A percentile compares a stretch with the other conserved stretches of the same genome.
Evolutionary conservation across 2,329 filamentous ascomycete genomes (phyloP).

Genomic region (Penicillium paneum): DNA sequence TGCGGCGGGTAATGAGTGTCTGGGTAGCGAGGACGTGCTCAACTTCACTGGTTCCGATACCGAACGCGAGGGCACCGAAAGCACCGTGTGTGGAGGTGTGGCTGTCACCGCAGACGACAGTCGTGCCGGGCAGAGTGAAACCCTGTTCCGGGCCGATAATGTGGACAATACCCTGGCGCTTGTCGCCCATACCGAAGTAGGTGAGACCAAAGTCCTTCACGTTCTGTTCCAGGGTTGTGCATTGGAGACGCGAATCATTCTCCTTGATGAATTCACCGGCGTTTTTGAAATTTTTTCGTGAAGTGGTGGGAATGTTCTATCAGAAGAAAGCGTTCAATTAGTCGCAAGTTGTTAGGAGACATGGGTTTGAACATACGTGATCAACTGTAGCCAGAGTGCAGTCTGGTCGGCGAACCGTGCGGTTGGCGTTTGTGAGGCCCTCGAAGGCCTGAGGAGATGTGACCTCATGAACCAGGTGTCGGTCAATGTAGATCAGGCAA

Average conservation of each 20-base stretch:
- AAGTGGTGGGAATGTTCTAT: constrained; percentile 88
- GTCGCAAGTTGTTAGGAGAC: not conserved
- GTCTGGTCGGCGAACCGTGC: constrained; percentile 87
- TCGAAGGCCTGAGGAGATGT: constrained; percentile 99
- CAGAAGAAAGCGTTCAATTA: constrained; percentile 14
- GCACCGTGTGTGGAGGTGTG: constrained; percentile 98
- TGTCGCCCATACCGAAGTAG: constrained; percentile 94
- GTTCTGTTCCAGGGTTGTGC: constrained; percentile 93
- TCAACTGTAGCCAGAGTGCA: constrained; percentile 96
- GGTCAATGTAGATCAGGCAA: constrained; percentile 87
- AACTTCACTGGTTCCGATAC: constrained; percentile 96
- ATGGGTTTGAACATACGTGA: constrained; percentile 65
- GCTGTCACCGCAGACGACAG: constrained; percentile 94
- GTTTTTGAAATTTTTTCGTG: constrained; percentile 89
- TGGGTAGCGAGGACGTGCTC: constrained; percentile 98
- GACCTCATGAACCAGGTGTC: constrained; percentile 97
- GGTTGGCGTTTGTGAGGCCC: constrained; percentile 82
- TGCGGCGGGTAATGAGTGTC: constrained; percentile 87
- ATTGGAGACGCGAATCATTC: constrained; percentile 89
- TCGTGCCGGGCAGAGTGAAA: constrained; percentile 95
- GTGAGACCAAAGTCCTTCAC: constrained; percentile 95
- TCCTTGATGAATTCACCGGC: constrained; percentile 93
- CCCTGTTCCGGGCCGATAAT: constrained; percentile 98
- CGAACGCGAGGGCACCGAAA: constrained; percentile 90
- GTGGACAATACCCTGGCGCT: constrained; percentile 96